Evolutionary conservation across 345 rosid genomes (phyloP), one percentile per base, ranked within the genome.

Genomic region (Chamaenerion angustifolium): DNA sequence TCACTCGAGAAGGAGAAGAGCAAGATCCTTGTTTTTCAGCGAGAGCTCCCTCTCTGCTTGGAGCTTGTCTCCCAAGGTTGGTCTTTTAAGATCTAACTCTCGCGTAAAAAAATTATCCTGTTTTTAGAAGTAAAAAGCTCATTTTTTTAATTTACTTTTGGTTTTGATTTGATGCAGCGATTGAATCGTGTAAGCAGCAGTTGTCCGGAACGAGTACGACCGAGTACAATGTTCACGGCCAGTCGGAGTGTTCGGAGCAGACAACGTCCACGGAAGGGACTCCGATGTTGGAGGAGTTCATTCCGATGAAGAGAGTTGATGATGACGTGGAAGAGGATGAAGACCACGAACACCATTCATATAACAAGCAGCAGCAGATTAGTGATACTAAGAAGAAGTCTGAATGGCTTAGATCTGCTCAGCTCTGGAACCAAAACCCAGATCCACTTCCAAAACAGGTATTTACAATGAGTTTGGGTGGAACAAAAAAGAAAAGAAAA

Each of bases 321-420:
- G 71, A 71, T 48, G 78, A 72, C 0, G 64, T 45, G 12, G 52
- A 56, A 3, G 62, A 60, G 4, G 27, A 67, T 1, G 59, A 42
- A 1, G 35, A 57, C 11, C 64, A 64, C 13, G 80, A 78, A 13
- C 68, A 60, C 13, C 79, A 72, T 43, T 70, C 76, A 0, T 70
- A 61, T 13, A 65, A 61, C 13, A 65, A 59, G 49, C 68, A 61
- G 15, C 6, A 46, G 46, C 62, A 66, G 4, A 71, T 47, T 7
- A 67, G 48, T 15, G 18, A 49, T 17, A 76, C 74, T 21, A 81
- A 68, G 60, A 78, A 68, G 75, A 87, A 87, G 71, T 82, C 96
- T 0, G 96, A 92, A 43, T 92, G 98, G 98, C 98, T 92, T 74
- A 78, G 85, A 76, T 87, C 96, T 75, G 95, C 81, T 48, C 98